phyloP scores from a whole-genome alignment of 1,284 basidiomycete species.

The Vanrija humicola region DNA sequence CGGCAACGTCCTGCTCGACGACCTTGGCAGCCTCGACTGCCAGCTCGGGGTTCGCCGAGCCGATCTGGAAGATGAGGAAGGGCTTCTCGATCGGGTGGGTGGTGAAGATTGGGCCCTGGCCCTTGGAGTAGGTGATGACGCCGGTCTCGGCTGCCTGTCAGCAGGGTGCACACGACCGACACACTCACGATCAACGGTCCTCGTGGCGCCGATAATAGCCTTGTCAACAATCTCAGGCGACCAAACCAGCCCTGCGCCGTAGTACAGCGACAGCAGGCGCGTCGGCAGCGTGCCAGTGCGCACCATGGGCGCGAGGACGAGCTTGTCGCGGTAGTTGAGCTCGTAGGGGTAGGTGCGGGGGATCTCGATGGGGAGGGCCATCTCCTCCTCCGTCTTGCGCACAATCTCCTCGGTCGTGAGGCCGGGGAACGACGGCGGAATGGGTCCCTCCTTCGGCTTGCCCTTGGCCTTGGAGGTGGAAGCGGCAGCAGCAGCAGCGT shows the following conservation, averaged over 20 bases:
- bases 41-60: conserved; percentile 79
- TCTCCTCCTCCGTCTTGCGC: conserved; percentile 27
- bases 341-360: conserved; percentile 32
- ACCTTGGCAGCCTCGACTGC: conserved; percentile 86
- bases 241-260: conserved; percentile 95
- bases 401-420: background rate
- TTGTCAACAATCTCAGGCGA: conserved; percentile 95
- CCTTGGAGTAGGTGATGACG: conserved; percentile 76
- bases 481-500: background rate
- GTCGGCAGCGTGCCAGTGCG: conserved; percentile 65
- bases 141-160: conserved; percentile 66
- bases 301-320: conserved; percentile 93
- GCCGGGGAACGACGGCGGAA: too few species aligned
- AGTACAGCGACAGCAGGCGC: conserved; percentile 79
- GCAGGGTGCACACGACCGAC: conserved; percentile 13
- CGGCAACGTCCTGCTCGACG: conserved; percentile 85
- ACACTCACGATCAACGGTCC: conserved; percentile 76
- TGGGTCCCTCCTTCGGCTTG: background rate
- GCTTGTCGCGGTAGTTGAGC: conserved; percentile 62
- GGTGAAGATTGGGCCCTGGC: conserved; percentile 78
- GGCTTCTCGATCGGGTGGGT: conserved; percentile 93
- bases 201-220: conserved; percentile 81
- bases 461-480: background rate
- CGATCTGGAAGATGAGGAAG: conserved; percentile 73
- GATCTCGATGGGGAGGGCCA: conserved; percentile 35